Conservation (phyloP, 2,329 filamentous ascomycete genomes). For the Periglandula ipomoeae region DNA sequence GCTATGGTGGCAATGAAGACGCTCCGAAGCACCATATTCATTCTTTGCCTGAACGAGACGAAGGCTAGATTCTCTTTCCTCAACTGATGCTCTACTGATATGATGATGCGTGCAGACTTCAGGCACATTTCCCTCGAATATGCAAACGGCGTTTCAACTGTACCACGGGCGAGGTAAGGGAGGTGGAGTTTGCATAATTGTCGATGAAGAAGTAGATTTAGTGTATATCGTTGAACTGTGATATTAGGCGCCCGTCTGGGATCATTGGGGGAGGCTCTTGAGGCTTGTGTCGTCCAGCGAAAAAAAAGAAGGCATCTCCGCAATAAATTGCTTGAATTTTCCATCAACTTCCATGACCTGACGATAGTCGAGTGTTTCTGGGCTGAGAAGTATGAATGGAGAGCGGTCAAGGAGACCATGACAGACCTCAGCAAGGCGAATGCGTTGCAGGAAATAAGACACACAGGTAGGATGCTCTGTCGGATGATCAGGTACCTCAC, state of each 20-base stretch:
- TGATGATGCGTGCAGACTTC: constrained; percentile 21
- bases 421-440: constrained; percentile 27
- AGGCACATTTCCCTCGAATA: constrained; percentile 24
- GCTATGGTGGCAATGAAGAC: constrained; percentile 26
- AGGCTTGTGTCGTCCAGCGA: constrained; percentile 13
- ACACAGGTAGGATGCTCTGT: constrained; percentile 23
- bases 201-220: constrained; percentile 23
- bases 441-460: constrained; percentile 29
- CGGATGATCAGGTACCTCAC: constrained; percentile 20
- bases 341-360: constrained; percentile 24
- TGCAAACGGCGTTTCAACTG: constrained; percentile 22
- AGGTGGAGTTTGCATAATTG: constrained; percentile 27
- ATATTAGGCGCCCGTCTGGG: constrained; percentile 15
- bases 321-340: constrained; percentile 18
- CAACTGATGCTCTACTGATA: constrained; percentile 20
- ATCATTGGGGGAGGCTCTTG: constrained; percentile 15
- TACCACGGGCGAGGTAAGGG: constrained; percentile 24
- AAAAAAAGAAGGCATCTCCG: constrained; percentile 21
- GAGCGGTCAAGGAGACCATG: constrained; percentile 25
- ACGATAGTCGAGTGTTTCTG: constrained; percentile 23
- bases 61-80: constrained; percentile 18
- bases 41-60: constrained; percentile 18
- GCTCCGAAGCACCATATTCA: constrained; percentile 23
- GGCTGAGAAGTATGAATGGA: constrained; percentile 14
- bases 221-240: constrained; percentile 22